Conservation (phyloP, 2,329 filamentous ascomycete genomes). For the Ceratocystis albifundus region DNA sequence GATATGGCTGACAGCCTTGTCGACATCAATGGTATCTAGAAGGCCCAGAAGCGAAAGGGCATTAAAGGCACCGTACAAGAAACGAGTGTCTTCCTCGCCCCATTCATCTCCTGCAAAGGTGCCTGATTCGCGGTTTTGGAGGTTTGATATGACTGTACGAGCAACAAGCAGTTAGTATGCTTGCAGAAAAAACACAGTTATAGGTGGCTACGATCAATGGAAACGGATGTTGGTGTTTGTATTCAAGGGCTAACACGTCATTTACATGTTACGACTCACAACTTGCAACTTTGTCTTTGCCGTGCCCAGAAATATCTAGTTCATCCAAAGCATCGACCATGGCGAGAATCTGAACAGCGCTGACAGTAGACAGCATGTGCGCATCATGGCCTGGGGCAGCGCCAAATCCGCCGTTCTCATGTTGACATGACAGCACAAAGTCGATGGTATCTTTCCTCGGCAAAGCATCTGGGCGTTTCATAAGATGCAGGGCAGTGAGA, state of each 20-base stretch:
- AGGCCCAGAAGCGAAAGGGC: constrained; percentile 73
- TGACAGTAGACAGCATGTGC: constrained; percentile 92
- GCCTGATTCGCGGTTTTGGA: constrained; percentile 71
- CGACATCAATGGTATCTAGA: constrained; percentile 61
- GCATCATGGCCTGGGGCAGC: constrained; percentile 89
- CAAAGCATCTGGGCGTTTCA: constrained; percentile 69
- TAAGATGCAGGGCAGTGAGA: constrained; percentile 72
- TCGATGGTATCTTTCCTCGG: constrained; percentile 71
- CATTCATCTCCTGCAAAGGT: constrained; percentile 91
- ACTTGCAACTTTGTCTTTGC: constrained; percentile 58
- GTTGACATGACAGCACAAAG: constrained; percentile 92
- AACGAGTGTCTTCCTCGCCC: constrained; percentile 92
- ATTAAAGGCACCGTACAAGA: constrained; percentile 82
- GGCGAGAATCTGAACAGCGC: constrained; percentile 84
- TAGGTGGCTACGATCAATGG: no score
- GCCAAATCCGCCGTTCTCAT: constrained; percentile 80
- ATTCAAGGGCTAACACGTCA: not conserved
- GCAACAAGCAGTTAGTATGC: constrained; percentile 23
- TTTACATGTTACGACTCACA: constrained; percentile 46
- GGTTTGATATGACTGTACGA: constrained; percentile 56
- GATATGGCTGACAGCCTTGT: constrained; percentile 69
- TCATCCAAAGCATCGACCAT: constrained; percentile 75
- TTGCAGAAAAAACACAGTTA: not conserved
- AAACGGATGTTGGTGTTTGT: no score
- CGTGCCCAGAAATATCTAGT: constrained; percentile 56